phyloP scores from a whole-genome alignment of 306 rosid species.

The Cicer judaicum region DNA sequence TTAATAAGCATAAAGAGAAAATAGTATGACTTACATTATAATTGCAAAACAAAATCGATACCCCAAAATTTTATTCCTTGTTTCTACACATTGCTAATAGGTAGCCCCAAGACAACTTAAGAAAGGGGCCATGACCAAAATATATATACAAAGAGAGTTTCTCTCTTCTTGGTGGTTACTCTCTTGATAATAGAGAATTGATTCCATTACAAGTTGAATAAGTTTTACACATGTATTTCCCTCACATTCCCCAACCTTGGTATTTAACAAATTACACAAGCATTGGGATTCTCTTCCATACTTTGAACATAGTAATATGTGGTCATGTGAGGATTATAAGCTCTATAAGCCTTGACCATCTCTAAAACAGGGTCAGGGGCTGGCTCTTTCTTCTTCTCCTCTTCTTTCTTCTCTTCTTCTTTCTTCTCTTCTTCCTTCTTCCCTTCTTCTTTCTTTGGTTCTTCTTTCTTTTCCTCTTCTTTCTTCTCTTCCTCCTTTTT shows the following conservation, averaged over 20 bases:
- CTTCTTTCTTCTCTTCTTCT: conserved; percentile 57
- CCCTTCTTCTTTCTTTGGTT: conserved; percentile 55
- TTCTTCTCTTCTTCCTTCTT: conserved; percentile 61
- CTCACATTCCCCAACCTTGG: conserved; percentile 23
- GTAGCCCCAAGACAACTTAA: conserved; percentile 40
- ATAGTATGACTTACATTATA: conserved; percentile 37
- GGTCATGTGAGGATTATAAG: conserved; percentile 80
- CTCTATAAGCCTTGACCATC: conserved; percentile 73
- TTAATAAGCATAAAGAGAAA: neutral
- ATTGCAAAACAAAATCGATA: conserved; percentile 40
- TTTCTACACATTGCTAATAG: conserved; percentile 55
- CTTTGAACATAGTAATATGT: conserved; percentile 74
- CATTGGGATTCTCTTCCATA: conserved; percentile 97
- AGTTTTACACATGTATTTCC: conserved; percentile 35
- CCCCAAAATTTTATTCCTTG: conserved; percentile 54
- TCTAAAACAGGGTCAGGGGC: conserved; percentile 71
- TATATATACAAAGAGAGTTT: conserved; percentile 52
- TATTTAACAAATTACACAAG: conserved; percentile 70
- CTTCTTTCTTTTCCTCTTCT: conserved; percentile 58
- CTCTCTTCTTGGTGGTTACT: conserved; percentile 41
- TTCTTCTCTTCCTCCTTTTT: conserved; percentile 54
- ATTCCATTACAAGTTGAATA: conserved; percentile 44
- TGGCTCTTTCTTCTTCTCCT: conserved; percentile 55
- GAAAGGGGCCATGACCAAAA: conserved; percentile 51
- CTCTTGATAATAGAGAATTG: conserved; percentile 43